Conservation (phyloP, 257 asterid genomes). For the Mitragyna speciosa region DNA sequence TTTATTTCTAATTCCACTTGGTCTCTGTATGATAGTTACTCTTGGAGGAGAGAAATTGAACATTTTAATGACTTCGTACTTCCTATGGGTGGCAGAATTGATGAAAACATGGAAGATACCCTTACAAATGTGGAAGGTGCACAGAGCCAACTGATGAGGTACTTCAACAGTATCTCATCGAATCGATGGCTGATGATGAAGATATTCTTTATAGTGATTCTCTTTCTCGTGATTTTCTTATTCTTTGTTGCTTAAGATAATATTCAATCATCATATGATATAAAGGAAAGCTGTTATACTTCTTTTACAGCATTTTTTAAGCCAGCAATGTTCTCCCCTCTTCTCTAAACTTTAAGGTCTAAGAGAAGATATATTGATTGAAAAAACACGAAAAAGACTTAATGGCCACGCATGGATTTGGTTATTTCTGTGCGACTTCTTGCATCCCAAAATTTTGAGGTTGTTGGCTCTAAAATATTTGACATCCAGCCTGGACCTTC, state of each 20-base stretch:
- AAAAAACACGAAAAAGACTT: not conserved
- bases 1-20: not conserved
- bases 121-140: slow-evolving; percentile 80
- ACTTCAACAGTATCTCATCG: slow-evolving; percentile 66
- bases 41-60: not conserved
- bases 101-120: slow-evolving; percentile 82
- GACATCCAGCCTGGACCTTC: not conserved
- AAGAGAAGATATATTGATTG: not conserved
- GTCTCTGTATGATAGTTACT: not conserved
- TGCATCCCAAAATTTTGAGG: not conserved
- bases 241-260: slow-evolving; percentile 57
- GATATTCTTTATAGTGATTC: slow-evolving; percentile 60
- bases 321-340: slow-evolving; percentile 1
- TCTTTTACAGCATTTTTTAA: not conserved
- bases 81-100: slow-evolving; percentile 52
- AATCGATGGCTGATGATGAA: slow-evolving; percentile 85
- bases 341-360: slow-evolving; percentile 8
- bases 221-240: slow-evolving; percentile 60
- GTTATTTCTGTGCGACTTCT: not conserved
- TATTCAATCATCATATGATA: not conserved
- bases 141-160: slow-evolving; percentile 62
- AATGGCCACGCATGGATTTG: not conserved
- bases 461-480: not conserved
- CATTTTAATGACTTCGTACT: slow-evolving; percentile 5
- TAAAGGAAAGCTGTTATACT: slow-evolving; percentile 13